Evolutionary conservation across 1,139 yeast species (phyloP).

Genomic region (Saccharomyces hybrid): DNA sequence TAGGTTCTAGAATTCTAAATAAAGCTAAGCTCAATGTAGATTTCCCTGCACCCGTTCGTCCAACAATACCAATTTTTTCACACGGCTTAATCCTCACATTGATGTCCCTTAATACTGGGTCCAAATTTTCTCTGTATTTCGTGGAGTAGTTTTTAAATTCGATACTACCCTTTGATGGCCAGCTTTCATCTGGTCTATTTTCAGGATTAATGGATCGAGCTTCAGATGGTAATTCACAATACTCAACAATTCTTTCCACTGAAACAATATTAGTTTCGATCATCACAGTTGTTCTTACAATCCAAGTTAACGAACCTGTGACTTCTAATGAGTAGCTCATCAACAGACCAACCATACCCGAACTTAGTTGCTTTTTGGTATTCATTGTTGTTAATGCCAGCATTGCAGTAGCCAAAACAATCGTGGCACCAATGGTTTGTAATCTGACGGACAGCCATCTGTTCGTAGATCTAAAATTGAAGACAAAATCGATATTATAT

Average conservation of each 20-base stretch:
- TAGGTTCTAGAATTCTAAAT: constrained; percentile 67
- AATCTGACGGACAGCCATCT: constrained; percentile 70
- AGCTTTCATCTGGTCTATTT: constrained; percentile 34
- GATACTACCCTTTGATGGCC: constrained; percentile 60
- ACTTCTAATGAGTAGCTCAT: constrained; percentile 66
- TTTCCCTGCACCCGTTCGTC: constrained; percentile 83
- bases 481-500: constrained; percentile 53
- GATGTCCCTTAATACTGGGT: constrained; percentile 51
- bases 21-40: constrained; percentile 63
- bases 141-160: constrained; percentile 55
- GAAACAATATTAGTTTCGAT: constrained; percentile 71
- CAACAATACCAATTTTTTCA: constrained; percentile 75
- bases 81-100: constrained; percentile 45
- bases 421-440: constrained; percentile 59
- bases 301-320: constrained; percentile 50
- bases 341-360: constrained; percentile 68
- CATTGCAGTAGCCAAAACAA: constrained; percentile 52
- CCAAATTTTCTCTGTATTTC: constrained; percentile 52
- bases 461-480: constrained; percentile 48
- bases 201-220: constrained; percentile 38
- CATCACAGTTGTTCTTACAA: constrained; percentile 62
- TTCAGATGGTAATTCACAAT: constrained; percentile 55
- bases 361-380: constrained; percentile 44
- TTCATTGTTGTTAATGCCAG: constrained; percentile 48
- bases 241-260: constrained; percentile 69